Percentiles rank a stretch among this genome's conserved stretches.
phyloP scores from a whole-genome alignment of 148 eudicot genomes.

The Tetragonia tetragonoides region DNA sequence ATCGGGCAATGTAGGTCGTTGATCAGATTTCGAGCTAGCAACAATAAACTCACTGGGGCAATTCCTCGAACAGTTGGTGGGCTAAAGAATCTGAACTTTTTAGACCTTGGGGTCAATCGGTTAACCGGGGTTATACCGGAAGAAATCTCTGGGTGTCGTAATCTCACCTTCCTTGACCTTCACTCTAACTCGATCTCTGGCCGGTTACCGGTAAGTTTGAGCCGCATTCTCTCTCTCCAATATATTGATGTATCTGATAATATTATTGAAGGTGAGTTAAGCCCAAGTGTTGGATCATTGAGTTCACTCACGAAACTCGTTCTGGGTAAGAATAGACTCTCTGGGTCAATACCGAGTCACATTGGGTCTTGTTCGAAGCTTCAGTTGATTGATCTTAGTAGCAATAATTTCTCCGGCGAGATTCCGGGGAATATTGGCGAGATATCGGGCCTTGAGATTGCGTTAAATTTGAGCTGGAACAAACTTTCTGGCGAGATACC shows the following conservation, averaged over 20 bases:
- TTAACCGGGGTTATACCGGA: slow-evolving; percentile 59
- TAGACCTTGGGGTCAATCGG: slow-evolving; percentile 75
- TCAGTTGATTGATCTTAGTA: slow-evolving; percentile 76
- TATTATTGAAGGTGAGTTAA: slow-evolving; percentile 50
- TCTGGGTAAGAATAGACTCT: slow-evolving; percentile 48
- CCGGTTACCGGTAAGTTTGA: slow-evolving; percentile 48
- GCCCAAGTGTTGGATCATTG: slow-evolving; percentile 54
- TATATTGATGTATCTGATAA: slow-evolving; percentile 74
- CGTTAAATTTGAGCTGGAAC: slow-evolving; percentile 81
- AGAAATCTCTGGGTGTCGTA: slow-evolving; percentile 69
- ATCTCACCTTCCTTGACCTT: slow-evolving; percentile 75
- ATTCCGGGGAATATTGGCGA: slow-evolving; percentile 71
- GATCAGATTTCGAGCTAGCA: slow-evolving; percentile 68
- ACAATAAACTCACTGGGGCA: slow-evolving; percentile 57
- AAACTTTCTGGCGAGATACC: slow-evolving; percentile 74
- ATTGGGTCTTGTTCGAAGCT: slow-evolving; percentile 76
- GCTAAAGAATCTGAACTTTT: slow-evolving; percentile 56
- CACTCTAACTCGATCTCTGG: slow-evolving; percentile 79
- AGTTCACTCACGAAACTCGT: slow-evolving; percentile 75
- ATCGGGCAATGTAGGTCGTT: slow-evolving; percentile 71
- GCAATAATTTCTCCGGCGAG: slow-evolving; percentile 55
- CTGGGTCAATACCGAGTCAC: slow-evolving; percentile 63
- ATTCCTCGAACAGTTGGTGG: slow-evolving; percentile 73
- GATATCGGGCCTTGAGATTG: slow-evolving; percentile 78
- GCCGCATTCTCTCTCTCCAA: slow-evolving; percentile 52